Base-by-base conservation (phyloP, 441 rosid species). In the Gossypium lobatum region DNA sequence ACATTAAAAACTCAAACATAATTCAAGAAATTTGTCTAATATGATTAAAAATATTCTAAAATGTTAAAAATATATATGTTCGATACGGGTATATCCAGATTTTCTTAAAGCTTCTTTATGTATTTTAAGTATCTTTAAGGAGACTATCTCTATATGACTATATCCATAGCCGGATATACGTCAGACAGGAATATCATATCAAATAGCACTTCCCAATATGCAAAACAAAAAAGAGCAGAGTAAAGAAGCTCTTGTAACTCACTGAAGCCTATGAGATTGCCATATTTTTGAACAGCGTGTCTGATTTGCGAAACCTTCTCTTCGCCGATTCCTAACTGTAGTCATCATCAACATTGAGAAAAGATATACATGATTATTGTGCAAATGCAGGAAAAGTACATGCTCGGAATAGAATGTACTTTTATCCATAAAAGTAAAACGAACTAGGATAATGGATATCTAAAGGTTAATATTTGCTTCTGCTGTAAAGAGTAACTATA, bases 191-290 rank as follows among this genome's bases (percentile, higher is more conserved):
- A 50, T 14, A 50, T 14, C 8, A 9, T 13, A 20, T 65, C 18
- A 2, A 34, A 72, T 42, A 46, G 31, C 26, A 18, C 48, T 26
- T 73, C 11, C 34, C 37, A 53, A 21, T n/a, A 11, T 17, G 48
- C 53, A 5, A 59, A 59, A 21, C 14, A 2, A 3, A 48, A 48
- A 13, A 26, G 17, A 48, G 69, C 46, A 74, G 17, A 26, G 64
- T 53, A 10, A 42, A n/a, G 18, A 55, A 52, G 76, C 17, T 69
- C 48, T 58, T 18, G 58, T 45, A 54, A 77, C 97, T 86, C 85
- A 91, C 98, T 90, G 63, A 87, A 77, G 71, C 97, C 98, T 14
- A 84, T 82, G 39, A 91, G 90, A 82, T 91, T 91, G 68, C 97
- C 93, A 64, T 93, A 88, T 28, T 82, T 90, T 77, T 86, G 85